Evolutionary conservation across 768 basidiomycete genomes (phyloP), one percentile per base, ranked within the genome.

Genomic region (Pisolithus tinctorius): DNA sequence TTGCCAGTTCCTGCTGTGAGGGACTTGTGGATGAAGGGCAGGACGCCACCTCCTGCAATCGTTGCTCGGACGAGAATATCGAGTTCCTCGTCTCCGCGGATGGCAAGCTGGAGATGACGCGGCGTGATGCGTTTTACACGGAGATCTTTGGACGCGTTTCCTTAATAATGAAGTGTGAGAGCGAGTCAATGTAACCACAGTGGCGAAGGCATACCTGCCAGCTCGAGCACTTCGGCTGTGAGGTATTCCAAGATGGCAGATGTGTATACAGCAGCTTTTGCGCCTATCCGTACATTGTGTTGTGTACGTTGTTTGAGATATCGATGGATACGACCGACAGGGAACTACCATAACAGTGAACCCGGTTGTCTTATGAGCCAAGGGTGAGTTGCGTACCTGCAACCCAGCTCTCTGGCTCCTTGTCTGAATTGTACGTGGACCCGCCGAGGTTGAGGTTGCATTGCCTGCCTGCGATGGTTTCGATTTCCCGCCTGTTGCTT

Each of bases 201-300:
- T 6, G 42, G 5, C 53, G 4, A 29, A 13, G 10, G 38, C 86
- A 55, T 58, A 93, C 93, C 94, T 50, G 94, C 94, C 46, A 97
- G 81, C 67, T 97, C 94, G 48, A 98, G 74, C 8, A 98, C 94
- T 66, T 98, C 94, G 9, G 94, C 94, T 0, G 93, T 95, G 47
- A 98, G 77, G 65, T 98, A 97, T 69, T 98, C 94, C 50, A 96
- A 77, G 58, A 96, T 93, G 30, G 94, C 93, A 36, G 89, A 85
- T n/a, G 91, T 92, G 69, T 95, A 95, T 14, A 97, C 94, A 8
- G 94, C 93, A 26, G 93, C 93, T 67, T 96, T 96, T n/a, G 93
- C 94, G 27, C 93, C 94, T 57, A 98, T 92, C 36, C 93, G 87
- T 49, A 95, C 85, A 63, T 93, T 94, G 70, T 94, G 86, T 65